phyloP scores from a whole-genome alignment of 2,329 filamentous ascomycete genomes.

The Davidsoniella eucalypti region DNA sequence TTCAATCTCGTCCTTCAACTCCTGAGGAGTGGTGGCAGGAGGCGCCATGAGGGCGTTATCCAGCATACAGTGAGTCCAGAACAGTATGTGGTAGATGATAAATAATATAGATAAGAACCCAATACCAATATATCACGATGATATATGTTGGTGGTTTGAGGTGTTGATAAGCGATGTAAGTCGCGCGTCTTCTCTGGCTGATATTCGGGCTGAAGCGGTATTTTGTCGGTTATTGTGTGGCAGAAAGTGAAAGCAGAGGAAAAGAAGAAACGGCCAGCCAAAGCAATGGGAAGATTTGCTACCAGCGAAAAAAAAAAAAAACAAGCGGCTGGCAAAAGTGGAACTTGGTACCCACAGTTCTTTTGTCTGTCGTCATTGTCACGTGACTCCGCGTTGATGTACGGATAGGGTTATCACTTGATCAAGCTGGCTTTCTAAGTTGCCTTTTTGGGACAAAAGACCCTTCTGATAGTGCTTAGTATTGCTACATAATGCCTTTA shows the following conservation, averaged over 20 bases:
- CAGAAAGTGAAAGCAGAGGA: constrained; percentile 8
- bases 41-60: neutral
- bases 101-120: neutral
- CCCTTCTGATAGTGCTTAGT: too few relatives aligned
- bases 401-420: too few relatives aligned
- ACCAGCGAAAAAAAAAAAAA: neutral
- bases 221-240: constrained; percentile 13
- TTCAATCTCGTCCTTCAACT: too few relatives aligned
- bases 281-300: neutral
- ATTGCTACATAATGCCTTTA: too few relatives aligned
- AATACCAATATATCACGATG: neutral
- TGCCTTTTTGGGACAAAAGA: too few relatives aligned
- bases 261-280: neutral
- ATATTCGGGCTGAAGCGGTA: constrained; percentile 12
- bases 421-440: too few relatives aligned
- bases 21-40: too few relatives aligned
- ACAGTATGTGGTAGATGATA: neutral
- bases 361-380: neutral
- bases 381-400: neutral
- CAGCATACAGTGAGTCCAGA: neutral
- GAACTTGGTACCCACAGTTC: neutral
- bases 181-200: constrained; percentile 14
- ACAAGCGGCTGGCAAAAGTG: neutral
- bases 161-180: constrained; percentile 7
- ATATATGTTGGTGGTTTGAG: neutral